Percentiles rank a stretch among this genome's conserved stretches.
phyloP scores from a whole-genome alignment of 495 filamentous ascomycete species.

The Xylaria longipes region DNA sequence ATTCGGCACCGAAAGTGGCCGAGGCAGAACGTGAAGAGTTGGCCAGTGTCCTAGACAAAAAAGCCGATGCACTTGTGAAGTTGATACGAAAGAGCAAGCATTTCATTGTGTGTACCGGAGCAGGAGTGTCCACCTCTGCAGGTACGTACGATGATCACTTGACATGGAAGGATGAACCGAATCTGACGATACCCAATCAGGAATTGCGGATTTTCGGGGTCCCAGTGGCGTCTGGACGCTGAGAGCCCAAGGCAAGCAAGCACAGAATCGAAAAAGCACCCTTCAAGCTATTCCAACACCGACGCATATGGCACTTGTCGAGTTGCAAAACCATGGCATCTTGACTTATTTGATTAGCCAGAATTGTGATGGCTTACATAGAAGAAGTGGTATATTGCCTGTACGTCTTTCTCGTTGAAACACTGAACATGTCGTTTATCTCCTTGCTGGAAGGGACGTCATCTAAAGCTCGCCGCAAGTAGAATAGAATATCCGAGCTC shows the following conservation, averaged over 20 bases:
- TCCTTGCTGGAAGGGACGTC: background rate
- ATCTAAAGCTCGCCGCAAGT: background rate
- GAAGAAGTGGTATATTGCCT: slow-evolving; percentile 51
- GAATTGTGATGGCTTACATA: slow-evolving; percentile 56
- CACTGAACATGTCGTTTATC: background rate
- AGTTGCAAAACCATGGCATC: slow-evolving; percentile 48
- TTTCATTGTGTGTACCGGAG: slow-evolving; percentile 55
- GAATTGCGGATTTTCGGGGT: slow-evolving; percentile 56
- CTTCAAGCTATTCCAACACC: slow-evolving; percentile 52
- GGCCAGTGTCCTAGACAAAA: slow-evolving; percentile 38
- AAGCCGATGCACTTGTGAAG: slow-evolving; percentile 44
- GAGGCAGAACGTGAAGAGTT: slow-evolving; percentile 47
- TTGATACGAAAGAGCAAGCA: slow-evolving; percentile 52
- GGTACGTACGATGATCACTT: slow-evolving; percentile 37
- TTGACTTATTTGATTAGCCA: slow-evolving; percentile 54
- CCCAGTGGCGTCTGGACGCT: slow-evolving; percentile 54
- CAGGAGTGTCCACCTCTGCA: slow-evolving; percentile 55
- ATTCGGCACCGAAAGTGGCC: slow-evolving; percentile 45
- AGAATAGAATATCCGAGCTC: slow-evolving; percentile 37
- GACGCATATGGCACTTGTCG: slow-evolving; percentile 57
- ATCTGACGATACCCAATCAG: slow-evolving; percentile 29
- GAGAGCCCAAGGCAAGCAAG: slow-evolving; percentile 45
- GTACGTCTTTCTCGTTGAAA: slow-evolving; percentile 32
- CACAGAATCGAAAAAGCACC: slow-evolving; percentile 38
- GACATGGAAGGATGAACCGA: background rate